phyloP scores from a whole-genome alignment of 371 early-diverging fungal species.

The Rhizopus sp. region DNA sequence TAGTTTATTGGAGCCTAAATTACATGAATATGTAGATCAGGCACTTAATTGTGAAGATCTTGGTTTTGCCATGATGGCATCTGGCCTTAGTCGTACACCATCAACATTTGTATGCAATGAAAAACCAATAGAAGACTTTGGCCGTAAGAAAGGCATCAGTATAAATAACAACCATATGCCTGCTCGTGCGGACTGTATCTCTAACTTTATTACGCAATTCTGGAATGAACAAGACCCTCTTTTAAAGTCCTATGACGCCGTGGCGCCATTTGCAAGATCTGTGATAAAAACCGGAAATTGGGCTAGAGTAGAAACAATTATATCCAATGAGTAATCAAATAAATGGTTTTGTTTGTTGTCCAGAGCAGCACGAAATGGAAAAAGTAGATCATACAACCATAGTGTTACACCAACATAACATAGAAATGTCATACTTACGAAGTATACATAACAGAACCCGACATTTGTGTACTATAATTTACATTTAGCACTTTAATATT shows the following conservation, averaged over 20 bases:
- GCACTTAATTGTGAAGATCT: constrained; percentile 52
- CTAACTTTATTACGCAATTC: constrained; percentile 32
- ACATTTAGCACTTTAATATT: too few relatives aligned
- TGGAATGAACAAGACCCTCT: constrained; percentile 41
- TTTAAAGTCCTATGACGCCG: constrained; percentile 15
- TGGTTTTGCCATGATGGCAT: constrained; percentile 46
- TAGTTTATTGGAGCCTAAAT: constrained; percentile 34
- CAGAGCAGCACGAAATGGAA: too few relatives aligned
- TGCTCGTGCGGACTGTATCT: constrained; percentile 32
- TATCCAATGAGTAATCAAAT: neutral
- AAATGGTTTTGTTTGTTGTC: too few relatives aligned
- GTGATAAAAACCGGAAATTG: constrained; percentile 25
- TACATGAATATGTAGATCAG: constrained; percentile 40
- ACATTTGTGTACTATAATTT: too few relatives aligned
- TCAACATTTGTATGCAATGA: constrained; percentile 28
- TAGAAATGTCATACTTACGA: too few relatives aligned
- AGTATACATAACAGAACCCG: too few relatives aligned
- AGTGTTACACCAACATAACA: too few relatives aligned
- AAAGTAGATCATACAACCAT: too few relatives aligned
- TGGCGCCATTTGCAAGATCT: constrained; percentile 19
- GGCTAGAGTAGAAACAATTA: constrained; percentile 14
- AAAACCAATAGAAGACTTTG: constrained; percentile 34
- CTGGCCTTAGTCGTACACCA: constrained; percentile 31
- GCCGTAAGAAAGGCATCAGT: constrained; percentile 39
- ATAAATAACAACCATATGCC: constrained; percentile 38